Evolutionary conservation across 257 asterid species (phyloP).

Genomic region (Solanum piurae): DNA sequence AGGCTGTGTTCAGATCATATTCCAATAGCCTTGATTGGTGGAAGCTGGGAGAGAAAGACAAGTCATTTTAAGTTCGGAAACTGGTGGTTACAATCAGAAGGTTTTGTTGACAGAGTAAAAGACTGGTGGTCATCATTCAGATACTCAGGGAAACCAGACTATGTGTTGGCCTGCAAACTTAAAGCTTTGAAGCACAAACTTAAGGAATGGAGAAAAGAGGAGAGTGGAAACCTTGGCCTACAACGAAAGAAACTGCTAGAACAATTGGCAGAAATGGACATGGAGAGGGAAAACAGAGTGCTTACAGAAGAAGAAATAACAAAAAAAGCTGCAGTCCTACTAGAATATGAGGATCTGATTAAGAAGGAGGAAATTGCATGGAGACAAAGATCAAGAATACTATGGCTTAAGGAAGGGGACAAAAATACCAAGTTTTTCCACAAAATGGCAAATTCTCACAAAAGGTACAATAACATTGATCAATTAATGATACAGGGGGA

Average conservation of each 20-base stretch:
- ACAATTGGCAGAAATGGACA: neutral
- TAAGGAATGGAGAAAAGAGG: neutral
- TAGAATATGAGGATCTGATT: neutral
- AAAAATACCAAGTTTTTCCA: neutral
- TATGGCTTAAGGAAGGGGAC: neutral
- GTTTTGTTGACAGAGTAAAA: too few species aligned
- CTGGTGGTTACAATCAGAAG: too few species aligned
- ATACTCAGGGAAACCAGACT: neutral
- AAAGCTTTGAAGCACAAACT: neutral
- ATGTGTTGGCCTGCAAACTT: neutral
- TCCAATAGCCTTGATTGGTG: too few species aligned
- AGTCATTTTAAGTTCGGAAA: too few species aligned
- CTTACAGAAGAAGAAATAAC: neutral
- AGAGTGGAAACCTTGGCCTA: neutral
- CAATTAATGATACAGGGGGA: neutral
- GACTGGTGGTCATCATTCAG: too few species aligned
- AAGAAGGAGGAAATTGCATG: neutral
- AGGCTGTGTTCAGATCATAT: too few species aligned
- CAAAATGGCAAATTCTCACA: neutral
- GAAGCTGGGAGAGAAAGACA: too few species aligned
- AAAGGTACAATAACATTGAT: neutral
- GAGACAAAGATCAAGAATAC: neutral
- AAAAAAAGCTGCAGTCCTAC: too few species aligned
- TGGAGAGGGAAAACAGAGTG: neutral
- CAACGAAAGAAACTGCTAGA: neutral